Evolutionary conservation across 345 rosid species (phyloP).

Genomic region (Populus alba): DNA sequence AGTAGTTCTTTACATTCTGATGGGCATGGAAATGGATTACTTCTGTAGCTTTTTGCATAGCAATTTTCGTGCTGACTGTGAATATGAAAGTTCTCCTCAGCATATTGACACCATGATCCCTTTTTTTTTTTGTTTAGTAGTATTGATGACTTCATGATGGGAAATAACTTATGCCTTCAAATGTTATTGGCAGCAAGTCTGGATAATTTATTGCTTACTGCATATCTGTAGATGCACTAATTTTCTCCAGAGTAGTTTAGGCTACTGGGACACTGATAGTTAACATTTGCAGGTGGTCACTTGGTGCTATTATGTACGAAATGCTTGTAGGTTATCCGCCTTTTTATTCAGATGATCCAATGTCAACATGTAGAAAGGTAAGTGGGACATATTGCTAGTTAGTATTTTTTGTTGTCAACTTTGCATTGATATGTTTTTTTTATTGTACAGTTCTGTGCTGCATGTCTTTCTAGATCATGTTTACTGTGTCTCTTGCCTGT

Average conservation of each 20-base stretch:
- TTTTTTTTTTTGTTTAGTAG: neutral
- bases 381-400: neutral
- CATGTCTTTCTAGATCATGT: neutral
- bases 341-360: constrained; percentile 95
- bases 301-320: constrained; percentile 96
- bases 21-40: neutral
- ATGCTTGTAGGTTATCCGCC: constrained; percentile 98
- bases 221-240: constrained; percentile 11
- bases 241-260: constrained; percentile 7
- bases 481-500: neutral
- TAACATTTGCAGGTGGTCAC: constrained; percentile 78
- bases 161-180: neutral
- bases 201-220: neutral
- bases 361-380: constrained; percentile 95
- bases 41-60: neutral
- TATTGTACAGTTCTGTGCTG: neutral
- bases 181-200: neutral
- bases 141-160: neutral
- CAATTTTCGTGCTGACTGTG: neutral
- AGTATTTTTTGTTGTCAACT: neutral
- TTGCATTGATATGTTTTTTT: neutral
- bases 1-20: constrained; percentile 26
- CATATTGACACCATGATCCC: neutral
- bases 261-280: constrained; percentile 11
- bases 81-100: neutral